Evolutionary conservation across 768 basidiomycete species (phyloP).

Genomic region (Chalciporus pseudorubinellus): DNA sequence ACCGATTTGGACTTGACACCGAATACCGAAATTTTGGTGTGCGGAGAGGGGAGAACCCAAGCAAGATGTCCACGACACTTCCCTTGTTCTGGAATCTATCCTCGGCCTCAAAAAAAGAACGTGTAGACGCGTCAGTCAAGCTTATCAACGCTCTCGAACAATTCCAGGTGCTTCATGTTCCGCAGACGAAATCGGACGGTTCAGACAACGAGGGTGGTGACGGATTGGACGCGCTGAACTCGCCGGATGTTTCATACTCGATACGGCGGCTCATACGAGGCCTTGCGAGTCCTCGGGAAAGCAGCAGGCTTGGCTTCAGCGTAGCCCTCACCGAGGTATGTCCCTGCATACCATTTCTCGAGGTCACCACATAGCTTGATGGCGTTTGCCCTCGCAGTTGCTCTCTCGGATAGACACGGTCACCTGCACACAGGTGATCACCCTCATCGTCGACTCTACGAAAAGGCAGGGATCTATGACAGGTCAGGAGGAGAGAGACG

Average conservation of each 20-base stretch:
- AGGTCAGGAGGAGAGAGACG: constrained; percentile 90
- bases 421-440: constrained; percentile 71
- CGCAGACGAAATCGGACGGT: constrained; percentile 41
- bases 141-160: constrained; percentile 78
- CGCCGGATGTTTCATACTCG: constrained; percentile 91
- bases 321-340: constrained; percentile 93
- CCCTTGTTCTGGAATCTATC: constrained; percentile 95
- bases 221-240: constrained; percentile 65
- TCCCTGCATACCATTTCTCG: neutral
- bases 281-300: constrained; percentile 88
- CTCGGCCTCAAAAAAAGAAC: constrained; percentile 72
- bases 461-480: constrained; percentile 74
- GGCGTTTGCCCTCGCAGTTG: constrained; percentile 49
- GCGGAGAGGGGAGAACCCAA: neutral
- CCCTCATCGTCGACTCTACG: constrained; percentile 70
- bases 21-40: constrained; percentile 11
- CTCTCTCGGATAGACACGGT: constrained; percentile 76
- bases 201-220: constrained; percentile 47
- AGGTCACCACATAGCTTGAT: constrained; percentile 3
- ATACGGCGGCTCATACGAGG: constrained; percentile 85
- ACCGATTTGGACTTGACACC: constrained; percentile 4
- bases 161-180: constrained; percentile 70
- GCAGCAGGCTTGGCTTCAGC: constrained; percentile 91
- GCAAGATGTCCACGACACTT: constrained; percentile 76
- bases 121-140: constrained; percentile 82